Conservation (phyloP, 169 alveolate species). For the Plasmodium gallinaceum region DNA sequence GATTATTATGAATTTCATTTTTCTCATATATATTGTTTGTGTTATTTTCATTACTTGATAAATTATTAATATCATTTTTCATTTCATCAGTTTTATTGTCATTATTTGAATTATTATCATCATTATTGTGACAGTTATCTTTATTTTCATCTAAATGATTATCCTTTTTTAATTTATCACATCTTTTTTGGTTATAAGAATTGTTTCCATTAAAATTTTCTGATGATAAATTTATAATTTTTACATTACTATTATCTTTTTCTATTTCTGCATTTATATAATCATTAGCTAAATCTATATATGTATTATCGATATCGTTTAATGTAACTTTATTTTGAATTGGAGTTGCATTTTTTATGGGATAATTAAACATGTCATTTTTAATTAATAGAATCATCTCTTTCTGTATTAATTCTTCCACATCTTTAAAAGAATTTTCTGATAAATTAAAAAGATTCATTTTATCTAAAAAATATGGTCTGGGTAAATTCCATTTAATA, state of each 20-base stretch:
- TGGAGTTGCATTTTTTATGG: slow-evolving; percentile 49
- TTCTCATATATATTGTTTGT: background rate
- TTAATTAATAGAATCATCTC: slow-evolving; percentile 44
- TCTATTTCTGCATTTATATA: slow-evolving; percentile 63
- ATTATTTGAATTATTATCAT: background rate
- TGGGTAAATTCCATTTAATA: slow-evolving; percentile 67
- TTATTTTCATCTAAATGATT: background rate
- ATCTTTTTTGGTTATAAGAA: background rate
- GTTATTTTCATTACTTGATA: background rate
- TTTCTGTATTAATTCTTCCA: slow-evolving; percentile 14
- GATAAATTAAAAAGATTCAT: slow-evolving; percentile 12
- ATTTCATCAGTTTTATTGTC: background rate
- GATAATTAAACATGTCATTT: slow-evolving; percentile 75
- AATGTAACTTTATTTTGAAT: slow-evolving; percentile 52
- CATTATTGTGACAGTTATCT: background rate
- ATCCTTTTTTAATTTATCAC: background rate
- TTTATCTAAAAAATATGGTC: slow-evolving; percentile 59
- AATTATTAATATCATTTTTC: background rate
- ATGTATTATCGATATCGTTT: slow-evolving; percentile 2
- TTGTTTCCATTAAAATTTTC: background rate
- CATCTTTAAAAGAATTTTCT: background rate
- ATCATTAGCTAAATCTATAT: slow-evolving; percentile 21
- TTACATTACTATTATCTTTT: background rate
- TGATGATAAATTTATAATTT: background rate
- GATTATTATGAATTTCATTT: background rate